Evolutionary conservation across 139 green algal genomes (phyloP), one percentile per base, ranked within the genome.

Genomic region (Yamagishiella unicocca): DNA sequence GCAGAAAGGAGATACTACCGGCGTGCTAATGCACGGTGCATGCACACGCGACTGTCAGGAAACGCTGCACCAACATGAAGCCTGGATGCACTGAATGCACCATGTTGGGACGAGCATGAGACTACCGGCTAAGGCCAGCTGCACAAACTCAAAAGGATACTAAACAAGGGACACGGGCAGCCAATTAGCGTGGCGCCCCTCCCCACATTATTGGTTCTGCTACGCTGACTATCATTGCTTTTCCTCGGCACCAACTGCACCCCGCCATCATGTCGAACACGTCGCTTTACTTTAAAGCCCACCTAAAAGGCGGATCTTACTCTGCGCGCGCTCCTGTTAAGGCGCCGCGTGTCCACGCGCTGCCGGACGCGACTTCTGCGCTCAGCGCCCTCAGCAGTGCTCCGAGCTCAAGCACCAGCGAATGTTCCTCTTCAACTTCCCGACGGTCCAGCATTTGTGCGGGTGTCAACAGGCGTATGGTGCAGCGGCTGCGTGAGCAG

Each of bases 401-500:
- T 12, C 38, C 37, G 27, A 84, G 58, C 54, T 72, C 33, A 55
- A 73, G 29, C 58, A 43, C 37, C 38, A 73, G 58, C 79, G 42
- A 25, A 19, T 85, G 40, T 5, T 64, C 73, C 17, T 64, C 70
- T 1, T 37, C 37, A 17, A 46, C 37, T 53, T 78, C 70, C 14
- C 27, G 37, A 12, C 55, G 75, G 3, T 58, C 50, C 31, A 70
- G 50, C 0, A 17, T 73, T 33, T 84, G 77, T 38, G 55, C 54
- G 58, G 83, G 83, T 19, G 73, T 84, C 2, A 89, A 89, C 55
- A 37, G 83, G 3, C 73, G 83, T 4, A 40, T 83, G 53, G 83
- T 89, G 6, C 83, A 89, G 72, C 54, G 70, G 25, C 43, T 89
- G 38, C 70, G 72, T 38, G 66, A 89, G 83, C 71, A 83, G 71